These are phyloP conservation scores for Fusarium sp. DNA, from an alignment of 2,329 filamentous ascomycete genomes.

Conservation along the genomic window DNA sequence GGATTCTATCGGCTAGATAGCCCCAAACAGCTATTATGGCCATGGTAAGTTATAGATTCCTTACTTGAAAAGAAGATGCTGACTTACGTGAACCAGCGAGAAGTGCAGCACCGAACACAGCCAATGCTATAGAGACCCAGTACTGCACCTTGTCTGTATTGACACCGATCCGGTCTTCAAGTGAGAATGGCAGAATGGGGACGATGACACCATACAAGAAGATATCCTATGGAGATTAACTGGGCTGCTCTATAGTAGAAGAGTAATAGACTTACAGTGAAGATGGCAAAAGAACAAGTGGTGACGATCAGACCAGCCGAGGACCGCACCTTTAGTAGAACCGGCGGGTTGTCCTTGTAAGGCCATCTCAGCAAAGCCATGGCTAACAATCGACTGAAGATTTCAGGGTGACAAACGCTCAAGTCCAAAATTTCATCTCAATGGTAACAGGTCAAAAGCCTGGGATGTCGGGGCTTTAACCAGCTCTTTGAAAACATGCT, in stretches of 20 bases:
- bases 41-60: slow-evolving; percentile 3
- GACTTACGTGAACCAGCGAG: slow-evolving; percentile 51
- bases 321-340: slow-evolving; percentile 50
- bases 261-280: slow-evolving; percentile 47
- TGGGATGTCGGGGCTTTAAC: slow-evolving; percentile 13
- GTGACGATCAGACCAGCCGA: slow-evolving; percentile 52
- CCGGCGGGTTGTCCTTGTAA: slow-evolving; percentile 44
- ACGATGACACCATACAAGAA: slow-evolving; percentile 55
- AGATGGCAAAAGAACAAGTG: slow-evolving; percentile 53
- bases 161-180: slow-evolving; percentile 48
- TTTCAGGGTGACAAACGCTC: neutral
- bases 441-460: neutral
- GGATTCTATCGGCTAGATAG: slow-evolving; percentile 53
- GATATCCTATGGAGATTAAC: slow-evolving; percentile 50
- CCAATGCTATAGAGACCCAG: slow-evolving; percentile 55
- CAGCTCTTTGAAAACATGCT: slow-evolving; percentile 12
- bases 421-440: neutral
- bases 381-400: neutral
- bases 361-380: slow-evolving; percentile 40
- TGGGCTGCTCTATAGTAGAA: neutral
- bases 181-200: slow-evolving; percentile 52
- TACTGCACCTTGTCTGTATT: slow-evolving; percentile 50
- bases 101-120: slow-evolving; percentile 52
- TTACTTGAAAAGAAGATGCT: neutral
- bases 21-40: slow-evolving; percentile 52